Conservation (phyloP, 2,329 filamentous ascomycete species). For the Colletotrichum liaoningense region DNA sequence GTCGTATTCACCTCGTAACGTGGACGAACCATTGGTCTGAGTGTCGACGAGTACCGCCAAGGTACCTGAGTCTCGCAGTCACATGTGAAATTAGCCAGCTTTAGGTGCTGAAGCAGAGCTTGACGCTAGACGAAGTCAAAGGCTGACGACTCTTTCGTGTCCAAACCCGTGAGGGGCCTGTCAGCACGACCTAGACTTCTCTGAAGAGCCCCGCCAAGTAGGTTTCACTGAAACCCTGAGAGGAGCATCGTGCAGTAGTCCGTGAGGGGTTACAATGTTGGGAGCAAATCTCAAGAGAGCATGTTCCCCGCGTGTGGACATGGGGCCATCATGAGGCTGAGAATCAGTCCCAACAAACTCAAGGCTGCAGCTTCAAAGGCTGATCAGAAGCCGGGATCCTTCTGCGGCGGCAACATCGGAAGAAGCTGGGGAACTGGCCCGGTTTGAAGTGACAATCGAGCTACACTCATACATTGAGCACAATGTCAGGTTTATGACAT, state of each 20-base stretch:
- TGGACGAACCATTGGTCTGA: constrained; percentile 13
- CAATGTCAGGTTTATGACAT: constrained; percentile 16
- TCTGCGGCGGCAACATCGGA: constrained; percentile 24
- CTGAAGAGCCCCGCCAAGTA: neutral
- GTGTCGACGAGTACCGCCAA: neutral
- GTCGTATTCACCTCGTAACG: neutral
- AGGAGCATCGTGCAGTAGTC: neutral
- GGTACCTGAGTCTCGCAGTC: neutral
- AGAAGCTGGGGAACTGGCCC: constrained; percentile 31
- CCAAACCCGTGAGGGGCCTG: constrained; percentile 24
- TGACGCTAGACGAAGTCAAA: constrained; percentile 29
- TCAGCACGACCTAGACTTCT: neutral
- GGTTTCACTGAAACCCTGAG: constrained; percentile 30
- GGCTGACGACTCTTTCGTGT: constrained; percentile 3
- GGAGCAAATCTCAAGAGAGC: constrained; percentile 14
- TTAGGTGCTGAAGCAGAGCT: constrained; percentile 17
- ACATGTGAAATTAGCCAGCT: constrained; percentile 17
- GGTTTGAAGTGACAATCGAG: constrained; percentile 34
- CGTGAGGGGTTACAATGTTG: constrained; percentile 26
- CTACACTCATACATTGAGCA: constrained; percentile 18
- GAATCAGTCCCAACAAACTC: constrained; percentile 35
- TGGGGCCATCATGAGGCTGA: constrained; percentile 28
- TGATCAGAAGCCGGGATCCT: constrained; percentile 27
- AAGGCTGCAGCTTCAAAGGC: constrained; percentile 30
- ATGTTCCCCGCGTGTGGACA: constrained; percentile 12